Evolutionary conservation across 148 eudicot genomes (phyloP).

Genomic region (Vaccinium vitisidaea): DNA sequence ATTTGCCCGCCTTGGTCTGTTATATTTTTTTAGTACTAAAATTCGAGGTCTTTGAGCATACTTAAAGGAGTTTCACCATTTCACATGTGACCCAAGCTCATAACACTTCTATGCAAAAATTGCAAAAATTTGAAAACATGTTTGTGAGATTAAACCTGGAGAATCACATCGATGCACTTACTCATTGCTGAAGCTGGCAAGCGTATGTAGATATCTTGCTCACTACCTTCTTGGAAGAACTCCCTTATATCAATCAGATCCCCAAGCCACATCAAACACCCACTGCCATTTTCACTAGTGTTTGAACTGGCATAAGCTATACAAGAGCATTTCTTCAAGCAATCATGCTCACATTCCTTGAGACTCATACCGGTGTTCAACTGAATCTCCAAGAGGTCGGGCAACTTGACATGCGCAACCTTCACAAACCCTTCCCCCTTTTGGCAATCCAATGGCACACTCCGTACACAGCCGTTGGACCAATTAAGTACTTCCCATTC

Average conservation of each 20-base stretch:
- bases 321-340: constrained; percentile 19
- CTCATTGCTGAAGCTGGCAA: constrained; percentile 8
- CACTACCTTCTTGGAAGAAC: not conserved
- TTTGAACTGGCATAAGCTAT: constrained; percentile 18
- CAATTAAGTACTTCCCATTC: constrained; percentile 22
- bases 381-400: constrained; percentile 8
- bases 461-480: constrained; percentile 23
- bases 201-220: constrained; percentile 14
- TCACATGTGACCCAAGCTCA: not conserved
- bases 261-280: constrained; percentile 20
- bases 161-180: not conserved
- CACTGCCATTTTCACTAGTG: constrained; percentile 11
- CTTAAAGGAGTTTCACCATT: not conserved
- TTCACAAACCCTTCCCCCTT: constrained; percentile 9
- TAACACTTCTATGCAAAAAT: not conserved
- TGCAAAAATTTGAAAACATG: no score
- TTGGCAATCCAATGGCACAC: constrained; percentile 8
- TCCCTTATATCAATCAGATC: constrained; percentile 17
- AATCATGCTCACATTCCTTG: not conserved
- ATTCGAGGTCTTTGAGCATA: not conserved
- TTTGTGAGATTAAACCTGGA: no score
- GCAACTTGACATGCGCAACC: constrained; percentile 6
- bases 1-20: no score
- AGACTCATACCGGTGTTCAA: not conserved
- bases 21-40: no score